phyloP scores from a whole-genome alignment of 306 rosid species.

The Inga laurina region DNA sequence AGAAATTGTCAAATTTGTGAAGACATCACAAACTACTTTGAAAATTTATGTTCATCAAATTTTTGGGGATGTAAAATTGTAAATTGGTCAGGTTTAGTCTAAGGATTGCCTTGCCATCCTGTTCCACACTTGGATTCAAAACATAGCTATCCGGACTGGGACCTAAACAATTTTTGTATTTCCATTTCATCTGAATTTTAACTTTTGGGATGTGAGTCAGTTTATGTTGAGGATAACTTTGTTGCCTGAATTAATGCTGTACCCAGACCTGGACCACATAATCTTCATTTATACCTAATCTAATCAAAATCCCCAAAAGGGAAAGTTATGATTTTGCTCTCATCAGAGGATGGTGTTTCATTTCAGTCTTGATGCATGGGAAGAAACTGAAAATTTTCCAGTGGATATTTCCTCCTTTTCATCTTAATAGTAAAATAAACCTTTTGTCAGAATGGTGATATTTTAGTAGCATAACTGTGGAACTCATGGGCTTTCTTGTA shows the following conservation, averaged over 20 bases:
- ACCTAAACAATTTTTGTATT: neutral
- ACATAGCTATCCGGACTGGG: neutral
- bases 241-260: neutral
- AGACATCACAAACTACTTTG: neutral
- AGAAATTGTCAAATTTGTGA: neutral
- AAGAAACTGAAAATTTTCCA: neutral
- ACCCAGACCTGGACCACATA: neutral
- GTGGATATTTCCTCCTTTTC: neutral
- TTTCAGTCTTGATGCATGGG: neutral
- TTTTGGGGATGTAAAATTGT: neutral
- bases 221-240: neutral
- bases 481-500: neutral
- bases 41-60: neutral
- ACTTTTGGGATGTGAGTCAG: neutral
- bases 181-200: neutral
- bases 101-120: neutral
- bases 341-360: neutral
- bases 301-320: neutral
- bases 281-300: neutral
- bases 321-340: neutral
- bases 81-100: neutral
- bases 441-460: neutral
- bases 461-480: neutral
- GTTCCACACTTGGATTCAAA: neutral
- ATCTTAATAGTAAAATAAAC: neutral